Percentiles rank a stretch among this genome's conserved stretches.
phyloP scores from a whole-genome alignment of 208 protist species.

The Kentomonas sorsogonicus region DNA sequence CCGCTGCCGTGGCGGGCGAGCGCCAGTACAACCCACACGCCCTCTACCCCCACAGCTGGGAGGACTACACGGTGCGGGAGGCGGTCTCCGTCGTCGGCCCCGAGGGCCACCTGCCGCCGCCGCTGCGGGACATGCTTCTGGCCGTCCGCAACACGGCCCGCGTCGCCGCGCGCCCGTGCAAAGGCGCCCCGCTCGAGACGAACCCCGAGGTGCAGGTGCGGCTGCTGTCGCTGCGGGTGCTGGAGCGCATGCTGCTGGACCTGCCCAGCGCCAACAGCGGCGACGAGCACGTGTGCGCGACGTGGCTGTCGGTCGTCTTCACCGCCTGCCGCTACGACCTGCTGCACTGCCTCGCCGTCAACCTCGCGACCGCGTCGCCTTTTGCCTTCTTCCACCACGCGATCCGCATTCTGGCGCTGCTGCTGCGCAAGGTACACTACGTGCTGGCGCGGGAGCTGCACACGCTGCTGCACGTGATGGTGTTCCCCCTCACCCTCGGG shows the following conservation, averaged over 20 bases:
- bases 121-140: conserved; percentile 55
- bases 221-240: conserved; percentile 48
- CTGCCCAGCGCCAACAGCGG: conserved; percentile 67
- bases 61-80: too few species aligned
- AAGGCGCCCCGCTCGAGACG: conserved; percentile 31
- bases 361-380: conserved; percentile 45
- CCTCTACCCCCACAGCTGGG: too few species aligned
- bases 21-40: too few species aligned
- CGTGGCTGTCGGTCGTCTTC: conserved; percentile 59
- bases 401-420: conserved; percentile 41
- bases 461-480: conserved; percentile 46
- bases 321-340: conserved; percentile 59
- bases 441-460: conserved; percentile 67
- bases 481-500: conserved; percentile 59
- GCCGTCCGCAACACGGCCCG: conserved; percentile 50
- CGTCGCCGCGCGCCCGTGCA: conserved; percentile 30
- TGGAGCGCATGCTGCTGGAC: conserved; percentile 41
- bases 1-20: too few species aligned
- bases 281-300: conserved; percentile 58
- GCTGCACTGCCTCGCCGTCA: conserved; percentile 39
- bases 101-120: conserved; percentile 27
- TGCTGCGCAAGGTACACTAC: conserved; percentile 72
- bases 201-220: conserved; percentile 45
- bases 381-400: conserved; percentile 54
- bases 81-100: background rate